Conservation (phyloP, 805 yeast species). For the Nakazawaea pomicola region DNA sequence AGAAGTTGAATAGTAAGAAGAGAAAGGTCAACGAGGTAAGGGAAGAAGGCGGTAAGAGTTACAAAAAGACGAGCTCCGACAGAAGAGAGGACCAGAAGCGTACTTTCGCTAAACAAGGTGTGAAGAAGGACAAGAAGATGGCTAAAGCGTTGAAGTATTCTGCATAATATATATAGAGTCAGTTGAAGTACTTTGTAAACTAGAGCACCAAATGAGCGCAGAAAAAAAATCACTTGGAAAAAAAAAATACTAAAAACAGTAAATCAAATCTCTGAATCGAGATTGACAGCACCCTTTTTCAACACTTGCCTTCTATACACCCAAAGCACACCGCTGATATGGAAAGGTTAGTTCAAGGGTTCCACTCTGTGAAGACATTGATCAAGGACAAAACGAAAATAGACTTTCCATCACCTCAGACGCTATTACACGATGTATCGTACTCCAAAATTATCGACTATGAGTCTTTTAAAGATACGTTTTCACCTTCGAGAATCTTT, state of each 20-base stretch:
- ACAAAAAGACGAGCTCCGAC: constrained; percentile 77
- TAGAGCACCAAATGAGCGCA: constrained; percentile 17
- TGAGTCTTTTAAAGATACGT: constrained; percentile 22
- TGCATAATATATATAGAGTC: neutral
- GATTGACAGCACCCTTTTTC: neutral
- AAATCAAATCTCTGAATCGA: neutral
- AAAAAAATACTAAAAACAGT: constrained; percentile 15
- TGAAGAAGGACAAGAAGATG: constrained; percentile 24
- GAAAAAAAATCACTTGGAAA: constrained; percentile 15
- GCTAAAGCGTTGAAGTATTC: constrained; percentile 15
- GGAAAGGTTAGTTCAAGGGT: constrained; percentile 2
- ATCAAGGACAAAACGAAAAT: neutral
- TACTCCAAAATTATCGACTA: constrained; percentile 17
- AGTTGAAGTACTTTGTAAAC: neutral
- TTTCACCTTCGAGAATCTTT: constrained; percentile 53
- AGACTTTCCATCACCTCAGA: neutral
- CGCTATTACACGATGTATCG: neutral
- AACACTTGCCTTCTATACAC: neutral
- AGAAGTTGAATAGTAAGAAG: constrained; percentile 52
- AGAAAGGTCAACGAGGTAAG: constrained; percentile 58
- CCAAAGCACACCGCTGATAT: too few relatives aligned
- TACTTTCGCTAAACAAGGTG: constrained; percentile 28
- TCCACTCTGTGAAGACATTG: neutral
- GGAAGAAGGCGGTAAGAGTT: constrained; percentile 52
- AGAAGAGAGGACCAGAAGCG: constrained; percentile 49